Conservation (phyloP, 2,329 filamentous ascomycete species). For the Pseudogymnoascus sp. region DNA sequence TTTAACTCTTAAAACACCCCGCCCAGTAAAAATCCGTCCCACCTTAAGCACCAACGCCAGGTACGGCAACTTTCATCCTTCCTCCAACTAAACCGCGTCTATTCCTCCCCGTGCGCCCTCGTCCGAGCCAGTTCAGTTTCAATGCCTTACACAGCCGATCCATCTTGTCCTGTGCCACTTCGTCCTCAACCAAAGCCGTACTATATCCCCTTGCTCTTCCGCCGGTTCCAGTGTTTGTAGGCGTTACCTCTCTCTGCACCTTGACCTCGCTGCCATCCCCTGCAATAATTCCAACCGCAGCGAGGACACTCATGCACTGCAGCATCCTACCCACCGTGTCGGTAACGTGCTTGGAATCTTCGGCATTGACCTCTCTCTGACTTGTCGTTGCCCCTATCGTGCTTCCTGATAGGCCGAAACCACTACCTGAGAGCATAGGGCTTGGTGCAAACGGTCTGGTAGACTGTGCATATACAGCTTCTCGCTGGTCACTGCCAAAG, state of each 20-base stretch:
- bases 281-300: conserved; percentile 51
- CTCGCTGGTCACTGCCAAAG: conserved; percentile 44
- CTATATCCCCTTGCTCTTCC: conserved; percentile 20
- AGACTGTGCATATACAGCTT: conserved; percentile 25
- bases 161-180: conserved; percentile 70
- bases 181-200: conserved; percentile 44
- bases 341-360: conserved; percentile 69
- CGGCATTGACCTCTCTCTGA: conserved; percentile 45
- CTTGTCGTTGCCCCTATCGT: conserved; percentile 13
- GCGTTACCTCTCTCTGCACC: neutral
- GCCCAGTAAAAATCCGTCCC: neutral
- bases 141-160: conserved; percentile 77
- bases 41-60: neutral
- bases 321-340: conserved; percentile 94
- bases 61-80: conserved; percentile 20
- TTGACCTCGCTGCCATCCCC: conserved; percentile 14
- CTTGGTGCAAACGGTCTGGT: conserved; percentile 44
- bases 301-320: conserved; percentile 89
- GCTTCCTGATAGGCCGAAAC: neutral
- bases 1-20: neutral
- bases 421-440: conserved; percentile 3
- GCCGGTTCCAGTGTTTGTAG: conserved; percentile 9
- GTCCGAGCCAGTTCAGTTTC: conserved; percentile 94
- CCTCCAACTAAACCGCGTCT: conserved; percentile 70
- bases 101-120: conserved; percentile 83